phyloP scores from a whole-genome alignment of 768 basidiomycete genomes.

The Mrakia blollopis region DNA sequence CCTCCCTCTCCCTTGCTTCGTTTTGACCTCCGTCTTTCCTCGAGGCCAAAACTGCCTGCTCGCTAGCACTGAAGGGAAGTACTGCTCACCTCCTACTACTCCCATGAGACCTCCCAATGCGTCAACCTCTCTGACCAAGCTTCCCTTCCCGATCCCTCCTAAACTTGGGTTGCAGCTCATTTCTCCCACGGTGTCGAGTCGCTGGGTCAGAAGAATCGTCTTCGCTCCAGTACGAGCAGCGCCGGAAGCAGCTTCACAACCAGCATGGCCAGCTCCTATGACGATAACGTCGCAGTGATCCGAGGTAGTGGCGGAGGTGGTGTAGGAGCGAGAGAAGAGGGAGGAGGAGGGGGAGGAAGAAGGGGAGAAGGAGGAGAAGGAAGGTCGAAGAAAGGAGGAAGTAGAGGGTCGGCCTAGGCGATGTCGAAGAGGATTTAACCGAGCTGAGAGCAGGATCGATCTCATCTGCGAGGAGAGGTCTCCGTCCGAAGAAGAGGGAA shows the following conservation, averaged over 20 bases:
- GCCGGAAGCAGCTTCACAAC: constrained; percentile 84
- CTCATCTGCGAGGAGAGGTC: not conserved
- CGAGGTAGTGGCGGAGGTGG: constrained; percentile 11
- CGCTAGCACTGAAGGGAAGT: not conserved
- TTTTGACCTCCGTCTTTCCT: not conserved
- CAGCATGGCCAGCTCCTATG: constrained; percentile 89
- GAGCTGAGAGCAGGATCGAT: constrained; percentile 9
- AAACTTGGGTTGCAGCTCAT: constrained; percentile 90
- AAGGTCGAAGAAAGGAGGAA: not conserved
- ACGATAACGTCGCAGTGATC: constrained; percentile 48
- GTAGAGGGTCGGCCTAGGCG: not conserved
- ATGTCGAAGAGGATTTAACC: not conserved
- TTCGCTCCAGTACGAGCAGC: constrained; percentile 75
- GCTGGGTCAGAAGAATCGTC: constrained; percentile 77
- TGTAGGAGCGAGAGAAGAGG: not conserved
- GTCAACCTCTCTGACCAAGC: constrained; percentile 82
- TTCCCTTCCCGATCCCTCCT: constrained; percentile 88
- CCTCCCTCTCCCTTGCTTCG: not conserved
- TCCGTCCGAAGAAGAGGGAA: too few relatives aligned
- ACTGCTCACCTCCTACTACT: constrained; percentile 61
- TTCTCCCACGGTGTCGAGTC: constrained; percentile 70
- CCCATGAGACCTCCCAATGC: constrained; percentile 86
- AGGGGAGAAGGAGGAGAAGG: not conserved
- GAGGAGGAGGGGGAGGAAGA: not conserved
- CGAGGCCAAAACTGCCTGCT: not conserved